Evolutionary conservation across 140 eudicot species (phyloP), one percentile per base, ranked within the genome.

Genomic region (Bidens hawaiensis): DNA sequence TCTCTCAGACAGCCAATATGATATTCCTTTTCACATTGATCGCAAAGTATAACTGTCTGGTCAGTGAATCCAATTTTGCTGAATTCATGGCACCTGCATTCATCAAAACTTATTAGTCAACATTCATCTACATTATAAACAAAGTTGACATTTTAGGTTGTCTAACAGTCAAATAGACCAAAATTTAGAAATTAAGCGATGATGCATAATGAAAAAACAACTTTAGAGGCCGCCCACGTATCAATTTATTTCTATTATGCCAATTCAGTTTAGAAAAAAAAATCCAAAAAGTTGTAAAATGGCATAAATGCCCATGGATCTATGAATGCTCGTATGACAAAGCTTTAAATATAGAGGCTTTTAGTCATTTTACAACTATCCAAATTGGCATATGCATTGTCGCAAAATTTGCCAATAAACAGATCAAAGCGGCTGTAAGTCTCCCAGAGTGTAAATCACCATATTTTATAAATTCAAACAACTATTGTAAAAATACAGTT

Each of bases 11-110:
- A 93, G 60, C 97, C 99, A 71, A 94, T 87, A 74, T 94, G 97
- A 74, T 85, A 88, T 36, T 88, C 99, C 69, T 65, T 94, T 73
- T 88, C 97, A 34, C 99, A 94, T 84, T 88, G 99, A 77, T 93
- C 99, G 62, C 99, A 93, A 26, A 93, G 77, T 17, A 93, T 82
- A 81, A 85, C 96, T 4, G 96, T 93, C 30, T 87, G 87, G 9
- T 95, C 90, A 52, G 89, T 94, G 80, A 93, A 93, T 5, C 84
- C 88, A 38, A 81, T 51, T 75, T 81, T 85, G 77, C 93, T 82
- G 45, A 82, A 91, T 63, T 91, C 96, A 67, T 71, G 85, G 38
- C 83, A 81, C 70, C 98, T 91, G 87, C 68, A 72, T 31, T 25
- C 25, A 46, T 30, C 8, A 70, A 49, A 30, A 70, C 12, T 41